Evolutionary conservation across 2,329 filamentous ascomycete genomes (phyloP).

Genomic region (Diaporthe longicolla): DNA sequence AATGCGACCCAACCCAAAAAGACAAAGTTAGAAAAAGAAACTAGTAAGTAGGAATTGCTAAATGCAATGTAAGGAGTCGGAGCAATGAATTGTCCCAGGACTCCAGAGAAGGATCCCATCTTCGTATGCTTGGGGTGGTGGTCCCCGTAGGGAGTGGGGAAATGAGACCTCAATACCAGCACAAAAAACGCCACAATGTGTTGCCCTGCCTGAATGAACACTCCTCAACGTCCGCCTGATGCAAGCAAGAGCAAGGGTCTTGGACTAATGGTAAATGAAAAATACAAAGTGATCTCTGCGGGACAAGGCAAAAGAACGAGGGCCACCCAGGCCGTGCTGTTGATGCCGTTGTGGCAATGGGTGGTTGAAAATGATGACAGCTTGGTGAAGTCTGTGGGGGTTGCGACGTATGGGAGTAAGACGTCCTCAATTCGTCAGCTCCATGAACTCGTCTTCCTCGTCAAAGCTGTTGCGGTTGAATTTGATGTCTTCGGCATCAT

Average conservation of each 20-base stretch:
- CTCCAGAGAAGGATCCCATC: constrained; percentile 23
- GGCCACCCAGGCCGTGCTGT: constrained; percentile 1
- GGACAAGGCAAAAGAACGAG: neutral
- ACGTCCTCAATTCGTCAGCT: constrained; percentile 62
- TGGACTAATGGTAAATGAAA: neutral
- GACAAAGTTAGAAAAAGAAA: neutral
- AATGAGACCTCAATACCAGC: constrained; percentile 33
- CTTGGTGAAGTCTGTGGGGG: neutral
- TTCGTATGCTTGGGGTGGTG: constrained; percentile 20
- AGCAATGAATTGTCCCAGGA: constrained; percentile 33
- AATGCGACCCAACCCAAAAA: constrained; percentile 31
- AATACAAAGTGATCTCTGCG: constrained; percentile 13
- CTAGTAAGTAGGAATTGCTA: neutral
- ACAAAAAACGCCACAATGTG: constrained; percentile 39
- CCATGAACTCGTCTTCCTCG: constrained; percentile 96
- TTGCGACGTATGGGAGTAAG: neutral
- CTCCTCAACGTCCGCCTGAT: constrained; percentile 43
- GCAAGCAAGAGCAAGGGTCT: constrained; percentile 39
- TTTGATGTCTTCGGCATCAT: constrained; percentile 68
- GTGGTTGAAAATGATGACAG: neutral
- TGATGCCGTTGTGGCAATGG: neutral
- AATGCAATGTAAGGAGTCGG: constrained; percentile 37
- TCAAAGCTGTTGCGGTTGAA: constrained; percentile 70
- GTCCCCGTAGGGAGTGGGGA: constrained; percentile 6
- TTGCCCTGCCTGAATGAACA: constrained; percentile 48